Conservation (phyloP, 176 grass and related monocot species). For the Calamus simplicifolius region DNA sequence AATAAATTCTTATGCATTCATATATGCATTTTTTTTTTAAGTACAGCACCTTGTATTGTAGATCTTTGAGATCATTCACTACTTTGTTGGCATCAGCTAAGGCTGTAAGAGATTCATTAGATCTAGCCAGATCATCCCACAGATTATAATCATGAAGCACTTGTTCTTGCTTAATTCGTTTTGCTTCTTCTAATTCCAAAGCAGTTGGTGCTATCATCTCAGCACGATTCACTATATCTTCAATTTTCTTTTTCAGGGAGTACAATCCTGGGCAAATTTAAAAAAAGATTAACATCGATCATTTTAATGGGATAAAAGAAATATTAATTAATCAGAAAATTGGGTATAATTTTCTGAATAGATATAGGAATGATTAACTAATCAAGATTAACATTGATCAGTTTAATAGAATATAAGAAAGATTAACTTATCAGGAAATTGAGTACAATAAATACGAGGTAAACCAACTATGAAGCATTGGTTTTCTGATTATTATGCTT, state of each 20-base stretch:
- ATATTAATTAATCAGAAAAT: neutral
- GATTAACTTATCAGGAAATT: neutral
- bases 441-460: neutral
- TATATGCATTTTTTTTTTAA: slow-evolving; percentile 6
- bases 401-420: neutral
- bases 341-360: neutral
- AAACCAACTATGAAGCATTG: too few relatives aligned
- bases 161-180: slow-evolving; percentile 59
- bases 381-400: neutral
- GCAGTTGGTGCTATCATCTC: slow-evolving; percentile 47
- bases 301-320: neutral
- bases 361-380: neutral
- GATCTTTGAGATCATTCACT: slow-evolving; percentile 82
- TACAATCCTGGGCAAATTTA: slow-evolving; percentile 45
- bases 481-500: too few relatives aligned
- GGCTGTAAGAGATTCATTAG: slow-evolving; percentile 50
- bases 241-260: slow-evolving; percentile 74
- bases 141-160: slow-evolving; percentile 38
- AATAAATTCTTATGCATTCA: neutral
- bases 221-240: slow-evolving; percentile 59
- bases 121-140: slow-evolving; percentile 69
- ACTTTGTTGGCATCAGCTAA: slow-evolving; percentile 62
- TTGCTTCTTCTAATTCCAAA: slow-evolving; percentile 67
- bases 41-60: slow-evolving; percentile 75
- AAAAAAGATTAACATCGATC: neutral